These are phyloP conservation scores for Erysimum pusillum DNA, from an alignment of 441 rosid species.

Conservation along the genomic window DNA sequence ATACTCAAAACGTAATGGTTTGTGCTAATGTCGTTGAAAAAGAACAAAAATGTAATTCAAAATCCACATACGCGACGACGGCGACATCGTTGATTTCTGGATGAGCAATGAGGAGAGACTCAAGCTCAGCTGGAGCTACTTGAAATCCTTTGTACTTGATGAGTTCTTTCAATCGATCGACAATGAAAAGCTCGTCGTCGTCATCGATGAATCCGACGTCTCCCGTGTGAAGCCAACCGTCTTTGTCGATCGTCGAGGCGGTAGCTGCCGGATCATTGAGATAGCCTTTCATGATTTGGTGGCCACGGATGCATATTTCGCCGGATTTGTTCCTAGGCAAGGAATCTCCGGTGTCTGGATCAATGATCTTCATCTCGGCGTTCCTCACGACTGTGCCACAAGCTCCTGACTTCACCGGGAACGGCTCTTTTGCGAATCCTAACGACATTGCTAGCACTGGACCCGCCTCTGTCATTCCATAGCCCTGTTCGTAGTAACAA, in stretches of 20 bases:
- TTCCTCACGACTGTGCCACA: constrained; percentile 89
- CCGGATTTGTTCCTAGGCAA: constrained; percentile 66
- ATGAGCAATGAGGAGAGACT: constrained; percentile 73
- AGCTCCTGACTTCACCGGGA: constrained; percentile 76
- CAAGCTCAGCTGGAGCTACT: constrained; percentile 92
- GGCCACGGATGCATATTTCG: constrained; percentile 83
- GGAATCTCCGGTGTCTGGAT: constrained; percentile 72
- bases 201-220: constrained; percentile 80
- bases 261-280: constrained; percentile 75
- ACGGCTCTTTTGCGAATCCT: constrained; percentile 78
- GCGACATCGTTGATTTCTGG: constrained; percentile 74
- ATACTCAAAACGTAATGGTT: background rate
- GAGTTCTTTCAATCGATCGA: constrained; percentile 80
- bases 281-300: constrained; percentile 90
- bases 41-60: background rate
- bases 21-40: background rate
- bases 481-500: constrained; percentile 56
- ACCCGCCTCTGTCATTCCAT: constrained; percentile 93
- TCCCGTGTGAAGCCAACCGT: constrained; percentile 88
- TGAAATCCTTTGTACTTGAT: constrained; percentile 90
- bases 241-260: constrained; percentile 64
- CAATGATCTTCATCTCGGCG: constrained; percentile 87
- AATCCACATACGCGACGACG: constrained; percentile 72
- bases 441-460: constrained; percentile 74
- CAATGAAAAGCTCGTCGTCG: constrained; percentile 82